Evolutionary conservation across 2,329 filamentous ascomycete genomes (phyloP).

Genomic region (Fusarium citri): DNA sequence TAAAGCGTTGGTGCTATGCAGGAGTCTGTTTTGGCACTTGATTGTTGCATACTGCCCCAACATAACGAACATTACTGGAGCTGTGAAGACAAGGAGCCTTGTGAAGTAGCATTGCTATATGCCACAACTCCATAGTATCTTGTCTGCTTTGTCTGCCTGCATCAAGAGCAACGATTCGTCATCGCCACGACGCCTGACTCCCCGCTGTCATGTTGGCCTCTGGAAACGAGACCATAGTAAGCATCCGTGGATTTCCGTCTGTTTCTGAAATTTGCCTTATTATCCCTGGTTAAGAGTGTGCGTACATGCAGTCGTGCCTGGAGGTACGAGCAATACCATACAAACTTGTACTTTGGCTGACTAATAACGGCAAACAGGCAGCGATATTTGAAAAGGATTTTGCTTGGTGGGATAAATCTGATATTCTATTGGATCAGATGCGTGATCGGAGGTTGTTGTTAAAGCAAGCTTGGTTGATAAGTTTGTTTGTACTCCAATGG

Average conservation of each 20-base stretch:
- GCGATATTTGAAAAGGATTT: neutral
- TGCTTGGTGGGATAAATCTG: neutral
- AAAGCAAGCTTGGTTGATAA: conserved; percentile 5
- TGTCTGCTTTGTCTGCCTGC: conserved; percentile 10
- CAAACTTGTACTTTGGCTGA: neutral
- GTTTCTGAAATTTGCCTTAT: conserved; percentile 20
- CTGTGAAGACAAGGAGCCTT: conserved; percentile 4
- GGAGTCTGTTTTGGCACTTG: conserved; percentile 1
- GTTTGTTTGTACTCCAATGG: neutral
- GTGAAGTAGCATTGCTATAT: conserved; percentile 12
- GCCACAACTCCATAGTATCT: conserved; percentile 2
- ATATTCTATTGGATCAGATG: neutral
- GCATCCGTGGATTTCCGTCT: conserved; percentile 29
- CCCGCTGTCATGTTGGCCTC: conserved; percentile 19
- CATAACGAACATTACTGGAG: conserved; percentile 10
- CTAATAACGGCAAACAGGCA: neutral
- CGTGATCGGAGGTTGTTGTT: neutral
- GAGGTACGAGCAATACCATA: conserved; percentile 10
- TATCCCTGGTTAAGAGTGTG: conserved; percentile 5
- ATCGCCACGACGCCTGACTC: conserved; percentile 20
- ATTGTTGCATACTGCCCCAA: conserved; percentile 9
- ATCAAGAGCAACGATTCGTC: conserved; percentile 27
- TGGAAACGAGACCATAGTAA: conserved; percentile 3
- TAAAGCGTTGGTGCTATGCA: conserved; percentile 11
- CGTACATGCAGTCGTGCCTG: conserved; percentile 15